Evolutionary conservation across 176 grass and related monocot genomes (phyloP).

Genomic region (Aegilops longissima): DNA sequence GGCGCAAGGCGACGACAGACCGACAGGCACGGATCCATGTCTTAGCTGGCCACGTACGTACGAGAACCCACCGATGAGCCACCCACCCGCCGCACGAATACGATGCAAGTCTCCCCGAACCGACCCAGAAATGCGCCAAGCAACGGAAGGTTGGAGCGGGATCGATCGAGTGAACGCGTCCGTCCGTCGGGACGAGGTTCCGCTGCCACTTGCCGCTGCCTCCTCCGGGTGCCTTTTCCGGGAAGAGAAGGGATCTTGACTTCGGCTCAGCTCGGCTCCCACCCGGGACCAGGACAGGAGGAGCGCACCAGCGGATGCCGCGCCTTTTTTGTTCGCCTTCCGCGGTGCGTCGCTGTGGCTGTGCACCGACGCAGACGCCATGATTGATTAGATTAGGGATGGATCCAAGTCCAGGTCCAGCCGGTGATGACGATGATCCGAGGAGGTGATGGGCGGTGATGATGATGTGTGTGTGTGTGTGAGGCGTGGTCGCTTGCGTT

Average conservation of each 20-base stretch:
- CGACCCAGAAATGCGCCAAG: not conserved
- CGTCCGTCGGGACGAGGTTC: not conserved
- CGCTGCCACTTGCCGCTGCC: no score
- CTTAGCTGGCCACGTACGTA: not conserved
- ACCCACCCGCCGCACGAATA: not conserved
- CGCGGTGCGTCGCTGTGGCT: not conserved
- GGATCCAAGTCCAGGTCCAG: not conserved
- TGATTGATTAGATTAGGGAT: not conserved
- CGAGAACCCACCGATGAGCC: not conserved
- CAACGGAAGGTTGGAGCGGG: not conserved
- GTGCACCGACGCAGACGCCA: constrained; percentile 37
- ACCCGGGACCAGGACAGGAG: no score
- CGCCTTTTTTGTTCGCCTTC: not conserved
- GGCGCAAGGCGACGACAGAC: not conserved
- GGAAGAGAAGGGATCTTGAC: not conserved
- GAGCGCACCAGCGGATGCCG: no score
- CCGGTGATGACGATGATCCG: not conserved
- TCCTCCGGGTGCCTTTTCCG: not conserved
- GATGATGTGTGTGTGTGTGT: not conserved
- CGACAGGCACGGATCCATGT: not conserved
- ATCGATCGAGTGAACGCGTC: not conserved
- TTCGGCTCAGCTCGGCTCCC: no score
- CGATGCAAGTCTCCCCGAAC: not conserved
- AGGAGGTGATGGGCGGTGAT: not conserved
- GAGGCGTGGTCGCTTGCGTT: not conserved